These are phyloP conservation scores for Coccomyxa sp. DNA, from an alignment of 139 green algal species.

Conservation along the genomic window DNA sequence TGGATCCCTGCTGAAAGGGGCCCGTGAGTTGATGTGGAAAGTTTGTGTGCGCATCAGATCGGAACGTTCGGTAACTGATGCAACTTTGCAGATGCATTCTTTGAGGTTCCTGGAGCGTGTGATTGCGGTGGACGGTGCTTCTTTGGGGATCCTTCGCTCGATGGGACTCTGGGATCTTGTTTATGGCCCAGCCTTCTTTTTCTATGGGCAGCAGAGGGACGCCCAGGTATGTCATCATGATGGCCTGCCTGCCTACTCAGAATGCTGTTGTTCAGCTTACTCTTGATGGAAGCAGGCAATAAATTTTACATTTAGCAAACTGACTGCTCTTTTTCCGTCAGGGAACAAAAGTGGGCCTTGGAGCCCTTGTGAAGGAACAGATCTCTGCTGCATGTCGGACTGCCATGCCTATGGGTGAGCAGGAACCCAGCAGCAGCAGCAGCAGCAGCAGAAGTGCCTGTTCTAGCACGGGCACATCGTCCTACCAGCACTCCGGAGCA, in stretches of 20 bases:
- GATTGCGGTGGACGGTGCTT: background rate
- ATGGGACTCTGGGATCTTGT: conserved; percentile 30
- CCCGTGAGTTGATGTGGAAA: too few relatives aligned
- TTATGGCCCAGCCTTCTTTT: conserved; percentile 29
- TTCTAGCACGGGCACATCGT: too few relatives aligned
- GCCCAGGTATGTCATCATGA: background rate
- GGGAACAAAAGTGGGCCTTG: background rate
- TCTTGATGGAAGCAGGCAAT: background rate
- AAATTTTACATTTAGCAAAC: background rate
- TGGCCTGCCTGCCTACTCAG: background rate
- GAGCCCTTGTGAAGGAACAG: background rate
- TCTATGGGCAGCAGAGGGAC: conserved; percentile 6
- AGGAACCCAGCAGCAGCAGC: too few relatives aligned
- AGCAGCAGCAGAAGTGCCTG: too few relatives aligned
- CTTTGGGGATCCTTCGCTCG: background rate
- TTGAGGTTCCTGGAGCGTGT: conserved; percentile 13
- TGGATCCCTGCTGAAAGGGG: too few relatives aligned
- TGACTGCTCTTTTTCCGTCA: background rate
- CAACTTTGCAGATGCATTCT: conserved; percentile 21
- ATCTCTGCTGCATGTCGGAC: background rate
- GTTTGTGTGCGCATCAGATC: too few relatives aligned
- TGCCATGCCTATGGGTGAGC: too few relatives aligned
- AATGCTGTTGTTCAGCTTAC: background rate
- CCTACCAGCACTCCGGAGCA: too few relatives aligned
- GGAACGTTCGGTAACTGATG: background rate